Base-by-base conservation (phyloP, 768 basidiomycete species). In the Cystofilobasidium macerans region DNA sequence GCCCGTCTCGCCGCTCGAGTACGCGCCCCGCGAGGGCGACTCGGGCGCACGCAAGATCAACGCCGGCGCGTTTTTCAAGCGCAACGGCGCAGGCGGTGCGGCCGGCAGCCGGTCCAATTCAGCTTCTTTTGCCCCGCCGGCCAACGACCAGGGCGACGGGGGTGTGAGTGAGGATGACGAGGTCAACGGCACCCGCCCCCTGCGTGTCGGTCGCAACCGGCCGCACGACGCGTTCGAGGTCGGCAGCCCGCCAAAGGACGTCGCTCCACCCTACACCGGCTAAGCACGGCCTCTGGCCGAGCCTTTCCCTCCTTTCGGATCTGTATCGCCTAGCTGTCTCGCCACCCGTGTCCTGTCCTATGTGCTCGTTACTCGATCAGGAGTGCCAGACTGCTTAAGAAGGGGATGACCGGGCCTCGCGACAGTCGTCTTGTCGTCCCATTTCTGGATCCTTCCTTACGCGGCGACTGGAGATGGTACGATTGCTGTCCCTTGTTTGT, bases 21-120 rank as follows among this genome's bases (percentile, higher is more conserved):
- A 66, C 48, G 51, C 38, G 26, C 65, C 38, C 3, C 20, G 35
- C 1, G n/a, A 28, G 33, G 61, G 47, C 3, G 33, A 40, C 12
- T 28, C 42, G 3, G 65, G 58, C 16, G 59, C 48, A 20, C 32
- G 65, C 35, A 67, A 67, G 62, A 62, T 68, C 33, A 62, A 68
- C 28, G 67, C 67, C n/a, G 67, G 67, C 3, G 67, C 67, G 1
- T 68, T 68, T 48, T 58, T 62, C 56, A 68, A 68, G 56, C 32
- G 57, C 18, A 54, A 54, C 51, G 28, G 28, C 51, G 51, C 51
- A 1, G 51, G 28, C 8, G 45, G 22, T 18, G 51, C 16, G 42
- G 14, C 9, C 42, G 22, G 14, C 36, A 18, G 51, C 14, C 26
- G 51, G 30, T n/a, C n/a, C n/a, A n/a, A n/a, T n/a, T 51, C 48